Conservation (phyloP, 2,329 filamentous ascomycete species). For the Lasiodiplodia citricola region DNA sequence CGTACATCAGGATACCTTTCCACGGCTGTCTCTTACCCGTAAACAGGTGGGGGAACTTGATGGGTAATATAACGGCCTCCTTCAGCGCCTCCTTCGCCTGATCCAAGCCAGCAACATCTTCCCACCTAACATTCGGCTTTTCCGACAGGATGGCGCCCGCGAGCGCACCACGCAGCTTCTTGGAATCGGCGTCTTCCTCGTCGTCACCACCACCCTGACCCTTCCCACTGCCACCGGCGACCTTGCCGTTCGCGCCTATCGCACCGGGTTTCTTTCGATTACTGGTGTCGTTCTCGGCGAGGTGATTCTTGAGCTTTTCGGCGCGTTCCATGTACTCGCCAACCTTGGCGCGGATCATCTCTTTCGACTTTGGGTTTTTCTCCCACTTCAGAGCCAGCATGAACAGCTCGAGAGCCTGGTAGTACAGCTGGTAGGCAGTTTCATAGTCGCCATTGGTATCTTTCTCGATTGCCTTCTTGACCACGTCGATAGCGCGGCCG, state of each 20-base stretch:
- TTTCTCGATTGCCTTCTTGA: constrained; percentile 96
- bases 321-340: constrained; percentile 98
- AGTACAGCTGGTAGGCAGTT: constrained; percentile 95
- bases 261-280: constrained; percentile 74
- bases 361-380: constrained; percentile 96
- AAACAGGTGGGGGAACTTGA: constrained; percentile 97
- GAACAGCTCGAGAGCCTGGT: constrained; percentile 93
- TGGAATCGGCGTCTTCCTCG: constrained; percentile 85
- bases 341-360: constrained; percentile 95
- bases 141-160: constrained; percentile 92
- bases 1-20: constrained; percentile 97
- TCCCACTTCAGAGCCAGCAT: constrained; percentile 99
- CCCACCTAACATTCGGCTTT: constrained; percentile 96
- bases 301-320: constrained; percentile 94
- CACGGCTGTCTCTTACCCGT: constrained; percentile 95
- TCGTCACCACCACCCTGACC: constrained; percentile 65
- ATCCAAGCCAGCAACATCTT: constrained; percentile 95
- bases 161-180: constrained; percentile 91
- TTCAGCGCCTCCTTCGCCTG: constrained; percentile 95
- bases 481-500: constrained; percentile 92
- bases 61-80: constrained; percentile 95
- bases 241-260: constrained; percentile 74
- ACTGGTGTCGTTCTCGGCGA: constrained; percentile 71
- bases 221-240: constrained; percentile 66
- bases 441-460: constrained; percentile 97